phyloP scores from a whole-genome alignment of 2,329 filamentous ascomycete genomes.

The Colletotrichum tofieldiae region DNA sequence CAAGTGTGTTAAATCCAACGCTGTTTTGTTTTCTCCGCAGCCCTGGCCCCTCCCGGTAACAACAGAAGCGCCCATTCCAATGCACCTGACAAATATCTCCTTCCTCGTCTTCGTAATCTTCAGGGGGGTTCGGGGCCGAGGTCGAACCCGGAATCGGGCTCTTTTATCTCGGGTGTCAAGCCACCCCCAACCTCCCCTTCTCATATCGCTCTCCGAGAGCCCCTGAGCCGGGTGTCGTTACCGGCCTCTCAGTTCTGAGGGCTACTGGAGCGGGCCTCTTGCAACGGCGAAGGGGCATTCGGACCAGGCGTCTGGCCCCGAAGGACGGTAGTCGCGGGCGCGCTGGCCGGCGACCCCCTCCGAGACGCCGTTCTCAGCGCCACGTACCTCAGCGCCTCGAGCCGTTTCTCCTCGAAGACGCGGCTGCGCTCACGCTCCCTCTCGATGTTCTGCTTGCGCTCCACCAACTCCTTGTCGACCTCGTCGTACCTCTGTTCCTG shows the following conservation, averaged over 20 bases:
- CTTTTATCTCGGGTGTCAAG: neutral
- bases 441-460: constrained; percentile 59
- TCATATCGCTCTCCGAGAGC: neutral
- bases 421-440: constrained; percentile 66
- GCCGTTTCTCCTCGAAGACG: constrained; percentile 64
- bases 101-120: neutral
- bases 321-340: constrained; percentile 34
- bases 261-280: constrained; percentile 18
- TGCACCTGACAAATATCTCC: neutral
- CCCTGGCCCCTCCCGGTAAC: neutral
- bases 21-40: neutral
- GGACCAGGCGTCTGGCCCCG: constrained; percentile 30
- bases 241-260: constrained; percentile 12
- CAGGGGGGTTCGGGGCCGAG: neutral
- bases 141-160: too few species aligned
- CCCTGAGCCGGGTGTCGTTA: neutral
- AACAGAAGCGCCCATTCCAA: neutral
- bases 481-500: constrained; percentile 59
- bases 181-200: neutral
- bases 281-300: constrained; percentile 26
- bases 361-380: constrained; percentile 40
- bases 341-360: constrained; percentile 42
- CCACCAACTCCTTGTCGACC: constrained; percentile 61
- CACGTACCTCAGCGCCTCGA: constrained; percentile 62
- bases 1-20: neutral